phyloP scores from a whole-genome alignment of 192 early-diverging fungal species.

The Coemansia sp. region DNA sequence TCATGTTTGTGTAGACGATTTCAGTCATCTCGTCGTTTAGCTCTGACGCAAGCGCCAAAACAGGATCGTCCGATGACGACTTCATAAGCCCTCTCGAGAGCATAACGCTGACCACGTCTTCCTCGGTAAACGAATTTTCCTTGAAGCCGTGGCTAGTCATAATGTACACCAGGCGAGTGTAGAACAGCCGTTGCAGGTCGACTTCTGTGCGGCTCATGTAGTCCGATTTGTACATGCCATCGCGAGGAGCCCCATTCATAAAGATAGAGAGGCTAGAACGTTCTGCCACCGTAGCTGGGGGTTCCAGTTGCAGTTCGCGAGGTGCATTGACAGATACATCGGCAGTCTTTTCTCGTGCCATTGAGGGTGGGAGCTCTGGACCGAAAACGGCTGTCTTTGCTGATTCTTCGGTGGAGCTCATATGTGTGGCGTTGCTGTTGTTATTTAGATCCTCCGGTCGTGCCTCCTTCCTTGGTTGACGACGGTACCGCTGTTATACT shows the following conservation, averaged over 20 bases:
- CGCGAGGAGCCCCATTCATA: conserved; percentile 12
- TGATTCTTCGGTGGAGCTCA: not conserved
- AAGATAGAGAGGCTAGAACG: conserved; percentile 17
- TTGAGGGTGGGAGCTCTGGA: conserved; percentile 48
- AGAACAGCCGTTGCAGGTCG: conserved; percentile 35
- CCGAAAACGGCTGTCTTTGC: conserved; percentile 29
- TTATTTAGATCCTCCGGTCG: not conserved
- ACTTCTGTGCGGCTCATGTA: conserved; percentile 30
- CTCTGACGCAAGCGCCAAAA: conserved; percentile 36
- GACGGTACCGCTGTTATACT: not conserved
- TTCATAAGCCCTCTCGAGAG: conserved; percentile 32
- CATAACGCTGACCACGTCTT: conserved; percentile 36
- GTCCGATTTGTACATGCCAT: conserved; percentile 18
- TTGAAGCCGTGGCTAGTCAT: conserved; percentile 43
- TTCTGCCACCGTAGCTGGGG: not conserved
- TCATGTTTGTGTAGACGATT: conserved; percentile 34
- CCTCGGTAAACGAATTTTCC: conserved; percentile 18
- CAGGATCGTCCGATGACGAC: conserved; percentile 29
- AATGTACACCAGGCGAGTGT: conserved; percentile 28
- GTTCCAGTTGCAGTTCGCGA: not conserved
- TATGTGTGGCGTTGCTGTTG: not conserved
- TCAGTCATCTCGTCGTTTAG: conserved; percentile 35
- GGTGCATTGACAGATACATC: not conserved
- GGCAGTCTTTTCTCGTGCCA: conserved; percentile 27
- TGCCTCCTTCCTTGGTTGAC: not conserved